Conservation (phyloP, 192 early-diverging fungal species). For the Rhizoclosmatium globosum region DNA sequence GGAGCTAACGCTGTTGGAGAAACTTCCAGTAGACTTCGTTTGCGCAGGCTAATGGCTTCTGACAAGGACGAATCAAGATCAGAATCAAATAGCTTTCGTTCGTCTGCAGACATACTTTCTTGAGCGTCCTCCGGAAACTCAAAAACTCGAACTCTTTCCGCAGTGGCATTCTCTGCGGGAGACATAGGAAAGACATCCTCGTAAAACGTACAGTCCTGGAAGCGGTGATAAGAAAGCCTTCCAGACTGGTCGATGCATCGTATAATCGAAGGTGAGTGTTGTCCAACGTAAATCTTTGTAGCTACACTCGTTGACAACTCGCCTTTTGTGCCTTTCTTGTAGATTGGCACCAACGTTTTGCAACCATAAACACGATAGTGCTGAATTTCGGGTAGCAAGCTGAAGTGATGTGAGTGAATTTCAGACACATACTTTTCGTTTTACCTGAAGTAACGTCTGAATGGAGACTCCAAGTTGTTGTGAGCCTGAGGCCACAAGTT, state of each 20-base stretch:
- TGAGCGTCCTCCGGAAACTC: slow-evolving; percentile 5
- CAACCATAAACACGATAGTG: neutral
- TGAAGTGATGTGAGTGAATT: too few relatives aligned
- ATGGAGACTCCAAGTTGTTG: neutral
- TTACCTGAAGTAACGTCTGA: neutral
- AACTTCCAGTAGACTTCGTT: neutral
- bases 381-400: slow-evolving; percentile 22
- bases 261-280: slow-evolving; percentile 13
- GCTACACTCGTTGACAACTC: neutral
- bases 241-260: neutral
- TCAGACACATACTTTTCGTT: too few relatives aligned
- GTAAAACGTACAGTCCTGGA: slow-evolving; percentile 7
- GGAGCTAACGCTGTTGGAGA: neutral
- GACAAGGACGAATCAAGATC: neutral
- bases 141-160: neutral
- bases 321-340: slow-evolving; percentile 11
- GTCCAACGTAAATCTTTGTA: slow-evolving; percentile 16
- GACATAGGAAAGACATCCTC: neutral
- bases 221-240: neutral
- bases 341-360: neutral
- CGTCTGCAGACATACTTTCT: too few relatives aligned
- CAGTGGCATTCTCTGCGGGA: neutral
- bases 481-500: neutral
- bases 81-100: neutral
- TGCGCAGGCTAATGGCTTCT: neutral